These are phyloP conservation scores for Yarrowia sp. DNA, from an alignment of 805 yeast genomes.

Conservation along the genomic window DNA sequence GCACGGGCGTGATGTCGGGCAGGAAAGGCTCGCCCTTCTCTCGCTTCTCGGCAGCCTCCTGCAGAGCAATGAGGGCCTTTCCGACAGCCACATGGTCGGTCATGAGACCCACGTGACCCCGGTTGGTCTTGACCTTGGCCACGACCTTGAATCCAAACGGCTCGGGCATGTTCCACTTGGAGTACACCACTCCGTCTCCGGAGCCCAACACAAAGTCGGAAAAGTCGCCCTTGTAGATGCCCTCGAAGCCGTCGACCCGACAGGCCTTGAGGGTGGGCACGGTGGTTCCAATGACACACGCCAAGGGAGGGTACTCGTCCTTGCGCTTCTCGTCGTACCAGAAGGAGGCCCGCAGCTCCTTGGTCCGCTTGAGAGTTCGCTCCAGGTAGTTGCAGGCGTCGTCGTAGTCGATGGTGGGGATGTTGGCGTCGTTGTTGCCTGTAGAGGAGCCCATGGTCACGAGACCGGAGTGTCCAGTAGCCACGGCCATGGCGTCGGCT, in stretches of 20 bases:
- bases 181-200: slow-evolving; percentile 93
- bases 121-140: slow-evolving; percentile 66
- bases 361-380: slow-evolving; percentile 66
- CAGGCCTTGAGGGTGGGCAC: slow-evolving; percentile 89
- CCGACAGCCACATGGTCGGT: slow-evolving; percentile 77
- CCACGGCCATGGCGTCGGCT: slow-evolving; percentile 24
- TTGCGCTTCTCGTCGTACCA: slow-evolving; percentile 58
- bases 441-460: slow-evolving; percentile 16
- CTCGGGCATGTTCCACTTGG: slow-evolving; percentile 82
- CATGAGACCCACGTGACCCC: slow-evolving; percentile 83
- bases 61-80: slow-evolving; percentile 68
- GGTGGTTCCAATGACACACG: slow-evolving; percentile 77
- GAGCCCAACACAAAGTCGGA: slow-evolving; percentile 82
- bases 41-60: slow-evolving; percentile 59
- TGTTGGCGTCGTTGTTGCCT: slow-evolving; percentile 32
- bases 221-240: slow-evolving; percentile 73
- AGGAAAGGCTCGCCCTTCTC: slow-evolving; percentile 13
- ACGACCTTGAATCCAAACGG: slow-evolving; percentile 71
- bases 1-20: slow-evolving; percentile 24
- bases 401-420: slow-evolving; percentile 47
- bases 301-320: slow-evolving; percentile 77
- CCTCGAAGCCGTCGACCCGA: slow-evolving; percentile 65
- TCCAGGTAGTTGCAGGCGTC: slow-evolving; percentile 70
- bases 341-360: slow-evolving; percentile 62
- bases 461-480: slow-evolving; percentile 7